Conservation (phyloP, 2,329 filamentous ascomycete species). For the Penicillium sp. region DNA sequence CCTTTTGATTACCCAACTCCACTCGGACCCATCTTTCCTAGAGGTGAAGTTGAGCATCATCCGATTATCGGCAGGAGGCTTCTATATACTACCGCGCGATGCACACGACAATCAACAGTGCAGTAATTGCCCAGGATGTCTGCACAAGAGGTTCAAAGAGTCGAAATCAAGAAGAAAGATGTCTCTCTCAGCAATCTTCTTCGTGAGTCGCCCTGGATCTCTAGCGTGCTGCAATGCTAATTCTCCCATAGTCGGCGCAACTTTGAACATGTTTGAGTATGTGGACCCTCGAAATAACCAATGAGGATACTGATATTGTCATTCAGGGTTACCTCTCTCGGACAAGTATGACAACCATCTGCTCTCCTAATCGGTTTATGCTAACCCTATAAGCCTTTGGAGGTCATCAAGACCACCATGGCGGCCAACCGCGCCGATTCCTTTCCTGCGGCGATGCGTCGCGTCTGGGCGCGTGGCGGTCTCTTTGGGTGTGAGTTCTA, state of each 20-base stretch:
- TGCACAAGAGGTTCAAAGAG: background rate
- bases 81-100: background rate
- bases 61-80: background rate
- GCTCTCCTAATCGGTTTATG: background rate
- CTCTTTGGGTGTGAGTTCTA: background rate
- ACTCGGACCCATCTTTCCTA: background rate
- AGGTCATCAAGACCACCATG: slow-evolving; percentile 12
- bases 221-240: background rate
- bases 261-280: background rate
- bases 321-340: background rate
- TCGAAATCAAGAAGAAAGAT: background rate
- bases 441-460: background rate
- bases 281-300: background rate
- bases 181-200: background rate
- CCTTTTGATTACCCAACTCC: background rate
- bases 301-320: background rate
- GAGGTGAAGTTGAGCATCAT: background rate
- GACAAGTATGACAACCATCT: background rate
- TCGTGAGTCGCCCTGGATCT: background rate
- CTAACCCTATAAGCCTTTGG: background rate
- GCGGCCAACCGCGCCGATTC: slow-evolving; percentile 1
- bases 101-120: background rate
- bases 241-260: background rate
- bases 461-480: slow-evolving; percentile 5
- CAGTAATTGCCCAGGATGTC: slow-evolving; percentile 16